Evolutionary conservation across 1,284 basidiomycete species (phyloP).

Genomic region (Pseudozyma flocculosa): DNA sequence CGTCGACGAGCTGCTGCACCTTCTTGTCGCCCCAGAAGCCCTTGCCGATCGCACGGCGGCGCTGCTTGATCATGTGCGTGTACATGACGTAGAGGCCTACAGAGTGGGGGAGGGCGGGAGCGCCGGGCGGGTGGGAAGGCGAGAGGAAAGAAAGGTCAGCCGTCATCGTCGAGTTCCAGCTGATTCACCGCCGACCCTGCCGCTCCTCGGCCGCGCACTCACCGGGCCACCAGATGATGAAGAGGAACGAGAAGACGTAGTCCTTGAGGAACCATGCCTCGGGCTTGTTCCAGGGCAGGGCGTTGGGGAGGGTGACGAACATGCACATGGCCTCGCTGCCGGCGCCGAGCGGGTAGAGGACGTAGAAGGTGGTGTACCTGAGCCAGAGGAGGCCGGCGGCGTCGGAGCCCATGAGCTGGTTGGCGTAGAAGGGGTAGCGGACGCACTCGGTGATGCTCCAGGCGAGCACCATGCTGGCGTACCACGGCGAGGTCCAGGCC

Average conservation of each 20-base stretch:
- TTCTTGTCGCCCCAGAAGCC: conserved; percentile 52
- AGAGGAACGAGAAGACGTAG: conserved; percentile 66
- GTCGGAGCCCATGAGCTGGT: conserved; percentile 62
- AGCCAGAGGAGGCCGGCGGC: conserved; percentile 48
- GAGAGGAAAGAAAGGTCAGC: no score
- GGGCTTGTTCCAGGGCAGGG: conserved; percentile 24
- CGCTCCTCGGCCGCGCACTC: no score
- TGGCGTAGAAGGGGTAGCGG: conserved; percentile 87
- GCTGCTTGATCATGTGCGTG: conserved; percentile 82
- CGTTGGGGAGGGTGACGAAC: conserved; percentile 71
- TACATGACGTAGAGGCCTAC: conserved; percentile 81
- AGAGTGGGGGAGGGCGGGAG: no score
- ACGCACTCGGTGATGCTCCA: conserved; percentile 91
- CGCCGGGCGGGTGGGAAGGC: no score
- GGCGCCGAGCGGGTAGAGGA: conserved; percentile 90
- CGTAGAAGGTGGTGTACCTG: conserved; percentile 82
- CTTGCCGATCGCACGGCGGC: conserved; percentile 72
- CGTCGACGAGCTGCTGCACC: conserved; percentile 15
- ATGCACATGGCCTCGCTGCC: conserved; percentile 84
- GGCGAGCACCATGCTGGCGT: conserved; percentile 86
- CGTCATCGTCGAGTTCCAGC: no score
- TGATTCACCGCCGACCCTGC: no score
- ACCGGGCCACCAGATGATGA: conserved; percentile 90
- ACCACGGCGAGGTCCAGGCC: conserved; percentile 69
- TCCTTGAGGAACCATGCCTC: conserved; percentile 30